Evolutionary conservation across 208 protist species (phyloP), one percentile per base, ranked within the genome.

Genomic region (Leishmania aethiopica): DNA sequence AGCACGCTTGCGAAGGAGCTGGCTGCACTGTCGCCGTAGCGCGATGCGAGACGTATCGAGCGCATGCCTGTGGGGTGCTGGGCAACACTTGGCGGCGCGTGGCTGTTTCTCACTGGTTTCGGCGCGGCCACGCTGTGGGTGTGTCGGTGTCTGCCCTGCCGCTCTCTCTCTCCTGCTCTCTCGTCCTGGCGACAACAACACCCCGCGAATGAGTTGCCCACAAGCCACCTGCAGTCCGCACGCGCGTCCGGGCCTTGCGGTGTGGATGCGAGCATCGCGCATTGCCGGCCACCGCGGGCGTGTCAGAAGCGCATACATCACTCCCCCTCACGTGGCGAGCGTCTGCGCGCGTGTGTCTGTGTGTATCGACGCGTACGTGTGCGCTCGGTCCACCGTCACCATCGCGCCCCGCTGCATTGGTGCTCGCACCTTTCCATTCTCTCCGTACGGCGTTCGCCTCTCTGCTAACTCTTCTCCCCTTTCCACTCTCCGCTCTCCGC

Each of bases 1-100:
- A 66, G 64, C 2, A 5, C 32, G 4, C 45, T 86, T 42, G n/a
- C 73, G 11, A 25, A 60, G 1, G 73, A 86, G 45, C 22, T 78
- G 3, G 32, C 55, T 47, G 37, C 37, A 17, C 15, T 78, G 19
- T 78, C 74, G 28, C 74, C 35, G 15, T 45, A 77, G 35, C 15
- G 71, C n/a, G 42, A 19, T 53, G 11, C 17, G 69, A 22, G 42
- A 53, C 42, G 45, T 2, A 47, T 42, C 37, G 6, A 71, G n/a
- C 37, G 6, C 15, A 22, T 42, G 37, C 3, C 42, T 35, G 69
- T n/a, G 28, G 8, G 25, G 42, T 13, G 17, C 3, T 28, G 66
- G 66, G 35, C 66, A 45, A 28, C 66, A 45, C 66, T 70, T 45
- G 22, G 37, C 6, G 35, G 17, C 35, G n/a, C 5, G 66, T 8